phyloP scores from a whole-genome alignment of 2,329 filamentous ascomycete species.

The Tetracladium maxilliforme region DNA sequence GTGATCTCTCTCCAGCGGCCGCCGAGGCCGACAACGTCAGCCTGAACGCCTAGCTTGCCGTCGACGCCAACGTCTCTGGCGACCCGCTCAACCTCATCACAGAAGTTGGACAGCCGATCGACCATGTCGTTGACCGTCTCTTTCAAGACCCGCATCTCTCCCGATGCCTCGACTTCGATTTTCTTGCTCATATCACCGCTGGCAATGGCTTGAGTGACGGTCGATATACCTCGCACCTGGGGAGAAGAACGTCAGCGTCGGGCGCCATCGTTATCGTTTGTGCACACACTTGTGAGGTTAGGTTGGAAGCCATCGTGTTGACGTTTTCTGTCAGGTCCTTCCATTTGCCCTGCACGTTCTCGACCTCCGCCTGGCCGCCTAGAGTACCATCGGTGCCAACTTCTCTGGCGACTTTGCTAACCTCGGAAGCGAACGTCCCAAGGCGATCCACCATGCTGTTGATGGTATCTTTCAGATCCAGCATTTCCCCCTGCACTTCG shows the following conservation, averaged over 20 bases:
- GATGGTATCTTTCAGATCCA: slow-evolving; percentile 92
- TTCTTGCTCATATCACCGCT: slow-evolving; percentile 93
- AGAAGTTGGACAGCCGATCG: slow-evolving; percentile 86
- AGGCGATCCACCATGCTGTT: slow-evolving; percentile 98
- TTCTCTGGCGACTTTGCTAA: slow-evolving; percentile 88
- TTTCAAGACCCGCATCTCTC: slow-evolving; percentile 86
- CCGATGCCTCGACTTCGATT: slow-evolving; percentile 88
- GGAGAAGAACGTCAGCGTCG: slow-evolving; percentile 36
- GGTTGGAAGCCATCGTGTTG: slow-evolving; percentile 59
- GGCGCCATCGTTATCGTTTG: slow-evolving; percentile 30
- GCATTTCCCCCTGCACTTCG: slow-evolving; percentile 84
- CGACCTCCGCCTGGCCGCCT: slow-evolving; percentile 84
- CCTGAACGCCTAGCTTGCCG: slow-evolving; percentile 96
- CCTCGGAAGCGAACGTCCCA: slow-evolving; percentile 89
- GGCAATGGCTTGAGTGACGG: slow-evolving; percentile 87
- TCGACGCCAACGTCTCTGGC: slow-evolving; percentile 95
- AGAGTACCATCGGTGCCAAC: slow-evolving; percentile 93
- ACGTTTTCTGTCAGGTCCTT: slow-evolving; percentile 89
- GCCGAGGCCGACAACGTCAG: slow-evolving; percentile 82
- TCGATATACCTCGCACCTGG: slow-evolving; percentile 78
- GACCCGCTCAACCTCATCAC: slow-evolving; percentile 87
- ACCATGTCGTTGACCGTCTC: slow-evolving; percentile 99
- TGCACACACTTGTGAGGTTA: slow-evolving; percentile 50
- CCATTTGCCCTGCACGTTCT: slow-evolving; percentile 95
- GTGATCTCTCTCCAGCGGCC: slow-evolving; percentile 98